Evolutionary conservation across 345 rosid species (phyloP).

Genomic region (Diplotaxis tenuifolia): DNA sequence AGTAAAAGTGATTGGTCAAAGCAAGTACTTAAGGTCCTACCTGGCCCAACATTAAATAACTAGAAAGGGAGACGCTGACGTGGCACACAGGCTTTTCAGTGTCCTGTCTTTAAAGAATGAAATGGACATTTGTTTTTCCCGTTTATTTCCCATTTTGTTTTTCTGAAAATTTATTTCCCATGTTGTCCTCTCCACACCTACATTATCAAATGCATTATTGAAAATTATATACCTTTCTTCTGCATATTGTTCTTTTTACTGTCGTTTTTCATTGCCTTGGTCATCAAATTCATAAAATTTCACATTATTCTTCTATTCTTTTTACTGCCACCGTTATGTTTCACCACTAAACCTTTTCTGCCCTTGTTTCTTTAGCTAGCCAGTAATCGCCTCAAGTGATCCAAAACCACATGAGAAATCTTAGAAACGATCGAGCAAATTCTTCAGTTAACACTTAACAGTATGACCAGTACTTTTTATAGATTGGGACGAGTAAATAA

Average conservation of each 20-base stretch:
- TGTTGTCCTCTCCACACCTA: neutral
- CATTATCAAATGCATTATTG: neutral
- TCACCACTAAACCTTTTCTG: too few species aligned
- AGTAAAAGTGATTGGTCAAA: constrained; percentile 25
- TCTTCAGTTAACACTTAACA: too few species aligned
- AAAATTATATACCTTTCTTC: neutral
- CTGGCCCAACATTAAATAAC: constrained; percentile 27
- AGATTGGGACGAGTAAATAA: too few species aligned
- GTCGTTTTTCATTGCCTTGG: neutral
- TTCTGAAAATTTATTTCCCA: neutral
- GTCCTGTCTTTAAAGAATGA: constrained; percentile 31
- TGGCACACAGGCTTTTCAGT: constrained; percentile 41
- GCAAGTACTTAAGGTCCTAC: constrained; percentile 13
- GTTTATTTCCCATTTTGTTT: neutral
- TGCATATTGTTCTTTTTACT: neutral
- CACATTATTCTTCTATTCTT: neutral
- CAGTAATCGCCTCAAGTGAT: too few species aligned
- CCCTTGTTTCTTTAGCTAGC: too few species aligned
- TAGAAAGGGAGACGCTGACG: constrained; percentile 25
- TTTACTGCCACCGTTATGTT: neutral
- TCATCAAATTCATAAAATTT: neutral
- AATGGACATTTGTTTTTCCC: neutral
- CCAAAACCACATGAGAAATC: too few species aligned
- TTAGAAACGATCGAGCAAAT: too few species aligned
- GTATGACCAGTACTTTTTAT: too few species aligned